A percentile compares a stretch with the other conserved stretches of the same genome.
phyloP scores from a whole-genome alignment of 2,329 filamentous ascomycete species.

The Fusarium falciforme region DNA sequence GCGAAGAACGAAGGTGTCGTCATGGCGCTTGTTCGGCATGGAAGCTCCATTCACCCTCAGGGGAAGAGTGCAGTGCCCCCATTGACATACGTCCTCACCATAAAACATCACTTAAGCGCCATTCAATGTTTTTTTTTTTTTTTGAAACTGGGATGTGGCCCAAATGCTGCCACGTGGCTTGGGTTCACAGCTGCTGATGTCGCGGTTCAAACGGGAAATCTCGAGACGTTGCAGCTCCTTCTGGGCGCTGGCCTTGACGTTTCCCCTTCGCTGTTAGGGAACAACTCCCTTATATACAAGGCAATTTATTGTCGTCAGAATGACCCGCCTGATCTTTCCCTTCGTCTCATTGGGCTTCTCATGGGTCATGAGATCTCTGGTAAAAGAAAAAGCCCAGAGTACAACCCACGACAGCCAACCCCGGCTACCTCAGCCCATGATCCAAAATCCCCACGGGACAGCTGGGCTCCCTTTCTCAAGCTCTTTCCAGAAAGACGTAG shows the following conservation, averaged over 20 bases:
- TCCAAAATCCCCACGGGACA: neutral
- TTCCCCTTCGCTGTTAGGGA: neutral
- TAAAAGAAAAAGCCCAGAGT: neutral
- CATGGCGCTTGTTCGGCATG: conserved; percentile 6
- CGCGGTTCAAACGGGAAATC: neutral
- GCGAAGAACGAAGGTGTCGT: conserved; percentile 2
- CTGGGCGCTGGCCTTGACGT: conserved; percentile 13
- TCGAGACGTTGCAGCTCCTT: conserved; percentile 3
- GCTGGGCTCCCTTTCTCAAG: neutral
- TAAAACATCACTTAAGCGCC: neutral
- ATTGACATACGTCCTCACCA: neutral
- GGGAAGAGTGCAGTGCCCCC: neutral
- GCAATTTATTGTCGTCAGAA: neutral
- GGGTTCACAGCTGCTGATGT: neutral
- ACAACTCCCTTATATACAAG: neutral
- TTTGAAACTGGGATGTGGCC: neutral
- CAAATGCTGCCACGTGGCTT: neutral
- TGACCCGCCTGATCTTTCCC: neutral
- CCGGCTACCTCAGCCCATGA: neutral
- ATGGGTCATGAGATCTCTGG: neutral
- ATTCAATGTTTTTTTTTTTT: neutral
- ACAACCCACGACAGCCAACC: neutral
- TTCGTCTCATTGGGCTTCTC: neutral
- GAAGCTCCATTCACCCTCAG: conserved; percentile 1
- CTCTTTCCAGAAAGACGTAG: neutral